Evolutionary conservation across 2,329 filamentous ascomycete genomes (phyloP).

Genomic region (Fusarium verticillioides): DNA sequence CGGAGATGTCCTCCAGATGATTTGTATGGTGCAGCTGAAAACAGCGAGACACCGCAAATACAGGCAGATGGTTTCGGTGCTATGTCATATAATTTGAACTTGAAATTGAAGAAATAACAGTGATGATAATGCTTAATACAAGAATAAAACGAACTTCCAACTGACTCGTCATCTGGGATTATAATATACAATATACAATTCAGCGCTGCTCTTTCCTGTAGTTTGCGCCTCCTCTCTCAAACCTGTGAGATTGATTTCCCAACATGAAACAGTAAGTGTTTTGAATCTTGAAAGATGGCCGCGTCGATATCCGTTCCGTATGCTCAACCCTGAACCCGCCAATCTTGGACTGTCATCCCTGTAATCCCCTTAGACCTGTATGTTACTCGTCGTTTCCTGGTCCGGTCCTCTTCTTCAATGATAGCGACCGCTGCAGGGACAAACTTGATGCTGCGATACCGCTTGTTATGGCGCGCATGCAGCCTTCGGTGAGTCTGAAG

Average conservation of each 20-base stretch:
- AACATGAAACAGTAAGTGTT: neutral
- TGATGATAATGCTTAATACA: neutral
- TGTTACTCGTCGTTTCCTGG: conserved; percentile 50
- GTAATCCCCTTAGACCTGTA: conserved; percentile 42
- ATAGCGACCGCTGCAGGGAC: conserved; percentile 52
- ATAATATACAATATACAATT: neutral
- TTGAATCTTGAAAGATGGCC: fast-evolving
- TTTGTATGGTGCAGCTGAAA: too few species aligned
- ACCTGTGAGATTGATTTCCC: too few species aligned
- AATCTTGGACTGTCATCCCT: neutral
- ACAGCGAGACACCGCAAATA: too few species aligned
- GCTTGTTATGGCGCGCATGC: conserved; percentile 51
- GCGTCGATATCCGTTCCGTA: too few species aligned
- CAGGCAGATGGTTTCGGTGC: too few species aligned
- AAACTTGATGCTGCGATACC: conserved; percentile 52
- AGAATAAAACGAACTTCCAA: neutral
- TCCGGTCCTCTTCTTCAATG: conserved; percentile 52
- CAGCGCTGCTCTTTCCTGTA: neutral
- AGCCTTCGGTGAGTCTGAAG: conserved; percentile 55
- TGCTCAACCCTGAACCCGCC: neutral
- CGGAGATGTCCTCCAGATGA: too few species aligned
- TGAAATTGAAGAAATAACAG: neutral
- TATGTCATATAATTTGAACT: neutral
- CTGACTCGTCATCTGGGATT: fast-evolving
- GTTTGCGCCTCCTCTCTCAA: neutral